Conservation (phyloP, 257 asterid species). For the Handroanthus guayacan region DNA sequence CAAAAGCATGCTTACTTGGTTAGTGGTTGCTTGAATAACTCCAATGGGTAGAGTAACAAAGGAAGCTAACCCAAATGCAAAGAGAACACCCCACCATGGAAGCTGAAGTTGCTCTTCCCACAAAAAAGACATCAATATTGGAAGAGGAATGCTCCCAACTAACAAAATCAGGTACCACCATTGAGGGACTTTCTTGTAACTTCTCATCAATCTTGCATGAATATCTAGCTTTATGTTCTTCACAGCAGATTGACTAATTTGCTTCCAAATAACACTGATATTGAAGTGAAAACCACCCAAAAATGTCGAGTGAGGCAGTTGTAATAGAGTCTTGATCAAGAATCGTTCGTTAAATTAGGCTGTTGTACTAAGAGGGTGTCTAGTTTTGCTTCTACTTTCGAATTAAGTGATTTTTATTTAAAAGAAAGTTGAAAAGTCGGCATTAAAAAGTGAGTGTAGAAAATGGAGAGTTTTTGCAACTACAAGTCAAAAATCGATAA, state of each 20-base stretch:
- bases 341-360: background rate
- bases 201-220: background rate
- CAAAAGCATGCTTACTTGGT: background rate
- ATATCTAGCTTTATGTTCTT: slow-evolving; percentile 3
- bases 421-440: no score
- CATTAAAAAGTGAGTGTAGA: no score
- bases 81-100: slow-evolving; percentile 6
- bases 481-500: no score
- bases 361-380: no score
- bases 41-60: background rate
- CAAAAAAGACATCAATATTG: background rate
- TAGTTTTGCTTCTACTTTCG: no score
- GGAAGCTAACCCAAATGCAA: background rate
- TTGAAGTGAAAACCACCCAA: background rate
- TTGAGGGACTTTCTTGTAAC: background rate
- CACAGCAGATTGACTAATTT: background rate
- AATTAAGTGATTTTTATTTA: no score
- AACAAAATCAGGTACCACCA: background rate
- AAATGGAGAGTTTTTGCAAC: no score
- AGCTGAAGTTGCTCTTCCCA: slow-evolving; percentile 1
- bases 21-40: slow-evolving; percentile 11
- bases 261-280: background rate
- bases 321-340: background rate
- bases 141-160: background rate
- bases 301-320: background rate